Conservation (phyloP, 495 filamentous ascomycete genomes). For the Daldinia loculata region DNA sequence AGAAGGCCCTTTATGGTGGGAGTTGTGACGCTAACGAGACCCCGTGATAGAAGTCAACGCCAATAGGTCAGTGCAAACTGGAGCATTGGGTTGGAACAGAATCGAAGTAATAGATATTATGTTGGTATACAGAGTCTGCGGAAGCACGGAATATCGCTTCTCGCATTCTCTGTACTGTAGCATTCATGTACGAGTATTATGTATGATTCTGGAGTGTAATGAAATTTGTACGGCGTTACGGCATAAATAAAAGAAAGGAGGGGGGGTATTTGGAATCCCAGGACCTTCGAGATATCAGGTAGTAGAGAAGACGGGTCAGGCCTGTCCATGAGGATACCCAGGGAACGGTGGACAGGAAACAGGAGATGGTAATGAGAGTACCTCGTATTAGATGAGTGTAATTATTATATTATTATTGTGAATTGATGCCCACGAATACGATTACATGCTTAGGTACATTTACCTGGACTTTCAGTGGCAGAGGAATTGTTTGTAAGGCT, state of each 20-base stretch:
- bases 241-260: neutral
- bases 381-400: neutral
- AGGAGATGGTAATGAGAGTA: neutral
- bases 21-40: neutral
- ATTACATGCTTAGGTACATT: too few species aligned
- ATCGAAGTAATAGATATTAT: neutral
- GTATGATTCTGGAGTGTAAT: neutral
- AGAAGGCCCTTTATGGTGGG: constrained; percentile 7
- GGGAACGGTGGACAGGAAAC: neutral
- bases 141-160: neutral
- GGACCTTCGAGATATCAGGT: neutral
- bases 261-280: neutral
- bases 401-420: neutral
- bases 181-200: constrained; percentile 1
- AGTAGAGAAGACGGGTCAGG: neutral
- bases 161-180: neutral
- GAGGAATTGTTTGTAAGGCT: too few species aligned
- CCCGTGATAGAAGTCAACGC: neutral
- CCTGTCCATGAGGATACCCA: neutral
- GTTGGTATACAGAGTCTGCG: neutral
- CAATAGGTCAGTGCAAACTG: constrained; percentile 6
- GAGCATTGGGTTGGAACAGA: neutral
- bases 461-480: too few species aligned
- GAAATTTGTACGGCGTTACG: neutral
- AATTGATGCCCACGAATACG: neutral